Evolutionary conservation across 2,329 filamentous ascomycete genomes (phyloP).

Genomic region (Diaporthe citrichinensis): DNA sequence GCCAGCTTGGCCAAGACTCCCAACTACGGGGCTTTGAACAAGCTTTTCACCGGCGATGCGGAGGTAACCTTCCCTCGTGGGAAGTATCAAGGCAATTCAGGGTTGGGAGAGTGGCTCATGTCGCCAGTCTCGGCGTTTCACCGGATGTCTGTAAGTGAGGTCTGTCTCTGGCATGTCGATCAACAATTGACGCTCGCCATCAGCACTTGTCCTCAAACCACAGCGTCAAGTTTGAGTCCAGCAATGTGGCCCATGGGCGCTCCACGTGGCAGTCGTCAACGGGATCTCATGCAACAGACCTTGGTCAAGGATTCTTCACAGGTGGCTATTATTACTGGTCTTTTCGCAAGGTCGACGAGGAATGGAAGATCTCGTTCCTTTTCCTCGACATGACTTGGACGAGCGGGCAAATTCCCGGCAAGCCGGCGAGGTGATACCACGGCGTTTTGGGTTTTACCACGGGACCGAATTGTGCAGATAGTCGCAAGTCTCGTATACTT

Average conservation of each 20-base stretch:
- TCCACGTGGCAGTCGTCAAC: neutral
- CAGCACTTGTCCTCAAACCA: slow-evolving; percentile 19
- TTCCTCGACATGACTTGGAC: slow-evolving; percentile 6
- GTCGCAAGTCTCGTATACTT: neutral
- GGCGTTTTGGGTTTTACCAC: too few relatives aligned
- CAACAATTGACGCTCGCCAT: neutral
- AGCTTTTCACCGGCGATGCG: neutral
- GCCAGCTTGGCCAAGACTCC: neutral
- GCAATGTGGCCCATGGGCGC: neutral
- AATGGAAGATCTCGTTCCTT: slow-evolving; percentile 16
- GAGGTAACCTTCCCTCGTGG: neutral
- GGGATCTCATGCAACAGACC: neutral
- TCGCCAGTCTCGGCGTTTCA: neutral
- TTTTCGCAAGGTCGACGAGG: neutral
- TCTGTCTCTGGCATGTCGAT: neutral
- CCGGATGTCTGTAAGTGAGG: slow-evolving; percentile 7
- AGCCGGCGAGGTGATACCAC: neutral
- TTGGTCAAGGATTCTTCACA: neutral
- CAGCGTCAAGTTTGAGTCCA: slow-evolving; percentile 9
- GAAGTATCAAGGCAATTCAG: neutral
- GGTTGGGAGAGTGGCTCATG: neutral
- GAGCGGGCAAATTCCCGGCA: neutral
- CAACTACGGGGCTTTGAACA: neutral
- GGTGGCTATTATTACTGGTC: slow-evolving; percentile 22
- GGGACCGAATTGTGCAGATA: neutral